These are phyloP conservation scores for Pisolithus albus DNA, from an alignment of 768 basidiomycete genomes.

Conservation along the genomic window DNA sequence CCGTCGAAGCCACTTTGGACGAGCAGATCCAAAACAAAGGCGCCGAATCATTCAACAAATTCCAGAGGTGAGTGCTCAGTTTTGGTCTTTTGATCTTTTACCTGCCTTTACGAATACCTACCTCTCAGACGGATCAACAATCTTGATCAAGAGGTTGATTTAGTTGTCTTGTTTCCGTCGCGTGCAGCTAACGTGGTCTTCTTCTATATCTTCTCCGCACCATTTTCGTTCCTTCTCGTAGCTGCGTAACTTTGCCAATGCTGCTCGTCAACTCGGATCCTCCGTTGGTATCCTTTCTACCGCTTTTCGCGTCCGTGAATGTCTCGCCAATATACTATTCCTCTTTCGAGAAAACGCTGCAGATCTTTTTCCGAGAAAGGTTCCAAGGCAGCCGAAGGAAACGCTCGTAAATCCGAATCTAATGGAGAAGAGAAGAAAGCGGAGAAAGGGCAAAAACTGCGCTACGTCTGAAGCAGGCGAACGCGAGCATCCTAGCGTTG, in stretches of 20 bases:
- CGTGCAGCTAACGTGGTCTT: neutral
- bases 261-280: conserved; percentile 68
- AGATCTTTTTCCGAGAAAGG: conserved; percentile 66
- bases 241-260: conserved; percentile 72
- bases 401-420: conserved; percentile 27
- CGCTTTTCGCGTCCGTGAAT: conserved; percentile 62
- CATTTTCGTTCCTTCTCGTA: conserved; percentile 21
- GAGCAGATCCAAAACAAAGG: conserved; percentile 65
- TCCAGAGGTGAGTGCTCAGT: conserved; percentile 43
- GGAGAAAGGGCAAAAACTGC: conserved; percentile 12
- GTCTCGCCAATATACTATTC: conserved; percentile 60
- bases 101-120: neutral
- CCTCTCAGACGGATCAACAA: conserved; percentile 46
- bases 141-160: conserved; percentile 55
- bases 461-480: conserved; percentile 5
- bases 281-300: conserved; percentile 74
- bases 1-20: conserved; percentile 48
- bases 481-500: conserved; percentile 13
- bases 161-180: neutral
- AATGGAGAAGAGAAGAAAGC: conserved; percentile 15
- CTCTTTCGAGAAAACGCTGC: conserved; percentile 73
- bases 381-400: conserved; percentile 39
- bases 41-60: conserved; percentile 56
- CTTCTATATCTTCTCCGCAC: neutral
- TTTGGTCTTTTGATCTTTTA: neutral